Evolutionary conservation across 768 basidiomycete species (phyloP).

Genomic region (Termitomyces sp.): DNA sequence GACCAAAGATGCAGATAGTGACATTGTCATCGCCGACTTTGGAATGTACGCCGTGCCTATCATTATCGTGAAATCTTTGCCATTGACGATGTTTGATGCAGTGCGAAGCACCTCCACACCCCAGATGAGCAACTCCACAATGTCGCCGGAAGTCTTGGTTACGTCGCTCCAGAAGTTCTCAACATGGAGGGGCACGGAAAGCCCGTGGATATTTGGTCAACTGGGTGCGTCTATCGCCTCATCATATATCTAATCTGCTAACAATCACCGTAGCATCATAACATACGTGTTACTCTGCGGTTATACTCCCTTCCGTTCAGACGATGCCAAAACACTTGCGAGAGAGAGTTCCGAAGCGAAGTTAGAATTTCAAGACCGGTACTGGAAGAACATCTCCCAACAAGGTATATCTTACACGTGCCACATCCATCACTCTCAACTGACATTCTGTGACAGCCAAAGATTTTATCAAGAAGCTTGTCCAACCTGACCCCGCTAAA

Average conservation of each 20-base stretch:
- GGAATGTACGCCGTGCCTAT: slow-evolving; percentile 71
- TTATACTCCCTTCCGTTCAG: slow-evolving; percentile 91
- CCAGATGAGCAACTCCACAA: slow-evolving; percentile 68
- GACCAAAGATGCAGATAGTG: slow-evolving; percentile 70
- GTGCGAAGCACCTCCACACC: slow-evolving; percentile 79
- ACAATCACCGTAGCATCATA: slow-evolving; percentile 60
- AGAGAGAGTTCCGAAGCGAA: slow-evolving; percentile 83
- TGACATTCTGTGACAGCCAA: slow-evolving; percentile 57
- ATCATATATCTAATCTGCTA: not conserved
- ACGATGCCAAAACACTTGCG: slow-evolving; percentile 70
- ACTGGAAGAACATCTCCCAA: slow-evolving; percentile 87
- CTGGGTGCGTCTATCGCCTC: slow-evolving; percentile 54
- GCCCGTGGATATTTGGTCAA: slow-evolving; percentile 92
- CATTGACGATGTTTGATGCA: slow-evolving; percentile 22
- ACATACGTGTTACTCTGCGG: slow-evolving; percentile 94
- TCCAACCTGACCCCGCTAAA: slow-evolving; percentile 65
- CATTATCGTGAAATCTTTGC: not conserved
- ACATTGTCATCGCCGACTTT: slow-evolving; percentile 94
- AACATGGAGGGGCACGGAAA: slow-evolving; percentile 84
- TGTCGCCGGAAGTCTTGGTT: slow-evolving; percentile 81
- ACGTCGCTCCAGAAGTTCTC: slow-evolving; percentile 89
- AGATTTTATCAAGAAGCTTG: slow-evolving; percentile 68
- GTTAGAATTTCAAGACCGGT: slow-evolving; percentile 89
- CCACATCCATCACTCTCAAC: not conserved
- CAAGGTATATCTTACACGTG: slow-evolving; percentile 46